Evolutionary conservation across 768 basidiomycete genomes (phyloP).

Genomic region (Boletus reticuloceps): DNA sequence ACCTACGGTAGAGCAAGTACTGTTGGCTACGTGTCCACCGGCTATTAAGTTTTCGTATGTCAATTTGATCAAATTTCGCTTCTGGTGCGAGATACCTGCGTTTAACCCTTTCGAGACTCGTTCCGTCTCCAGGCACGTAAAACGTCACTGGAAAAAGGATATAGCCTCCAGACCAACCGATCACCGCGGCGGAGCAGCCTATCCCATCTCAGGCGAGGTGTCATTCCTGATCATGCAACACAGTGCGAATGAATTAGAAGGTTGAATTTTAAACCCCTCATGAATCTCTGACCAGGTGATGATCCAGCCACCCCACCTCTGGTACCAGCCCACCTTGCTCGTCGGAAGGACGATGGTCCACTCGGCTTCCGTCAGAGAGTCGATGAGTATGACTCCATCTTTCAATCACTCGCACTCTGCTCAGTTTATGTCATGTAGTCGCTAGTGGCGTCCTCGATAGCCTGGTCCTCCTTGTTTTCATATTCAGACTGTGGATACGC

Average conservation of each 20-base stretch:
- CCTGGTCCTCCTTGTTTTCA: slow-evolving; percentile 6
- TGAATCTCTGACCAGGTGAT: not conserved
- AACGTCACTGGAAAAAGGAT: no score
- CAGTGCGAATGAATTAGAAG: no score
- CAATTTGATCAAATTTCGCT: no score
- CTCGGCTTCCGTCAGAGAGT: not conserved
- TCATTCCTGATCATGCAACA: no score
- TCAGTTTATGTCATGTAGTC: not conserved
- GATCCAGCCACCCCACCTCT: not conserved
- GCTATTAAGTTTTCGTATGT: no score
- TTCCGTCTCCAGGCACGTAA: no score
- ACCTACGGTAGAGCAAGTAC: no score
- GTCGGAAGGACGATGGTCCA: not conserved
- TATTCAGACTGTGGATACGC: slow-evolving; percentile 22
- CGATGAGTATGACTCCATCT: not conserved
- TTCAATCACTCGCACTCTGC: not conserved
- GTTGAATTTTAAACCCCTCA: no score
- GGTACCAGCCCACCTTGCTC: not conserved
- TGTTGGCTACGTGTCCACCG: no score
- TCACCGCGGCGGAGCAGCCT: not conserved
- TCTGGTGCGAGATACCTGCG: no score
- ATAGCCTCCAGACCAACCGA: not conserved
- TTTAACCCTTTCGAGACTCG: no score
- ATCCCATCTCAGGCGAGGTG: not conserved
- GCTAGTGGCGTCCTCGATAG: slow-evolving; percentile 1